Evolutionary conservation across 768 basidiomycete genomes (phyloP).

Genomic region (Termitomyces sp.): DNA sequence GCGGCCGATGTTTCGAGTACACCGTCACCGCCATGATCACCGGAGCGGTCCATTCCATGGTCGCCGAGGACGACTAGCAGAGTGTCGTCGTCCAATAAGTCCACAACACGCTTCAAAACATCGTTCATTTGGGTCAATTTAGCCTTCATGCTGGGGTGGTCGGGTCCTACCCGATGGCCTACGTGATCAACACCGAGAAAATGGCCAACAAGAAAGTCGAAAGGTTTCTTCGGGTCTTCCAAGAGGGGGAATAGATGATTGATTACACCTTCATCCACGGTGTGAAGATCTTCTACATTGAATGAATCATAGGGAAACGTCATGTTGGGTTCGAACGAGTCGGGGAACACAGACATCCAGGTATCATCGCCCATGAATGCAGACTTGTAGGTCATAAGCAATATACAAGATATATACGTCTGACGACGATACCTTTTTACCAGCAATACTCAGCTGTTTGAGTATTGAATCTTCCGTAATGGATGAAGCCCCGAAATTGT

Average conservation of each 20-base stretch:
- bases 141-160: slow-evolving; percentile 77
- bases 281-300: slow-evolving; percentile 97
- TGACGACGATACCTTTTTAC: slow-evolving; percentile 52
- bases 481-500: slow-evolving; percentile 85
- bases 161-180: slow-evolving; percentile 91
- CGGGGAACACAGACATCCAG: slow-evolving; percentile 88
- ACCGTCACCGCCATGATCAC: slow-evolving; percentile 95
- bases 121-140: slow-evolving; percentile 89
- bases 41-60: slow-evolving; percentile 94
- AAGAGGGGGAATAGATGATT: slow-evolving; percentile 80
- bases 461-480: slow-evolving; percentile 89
- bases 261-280: slow-evolving; percentile 91
- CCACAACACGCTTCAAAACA: slow-evolving; percentile 71
- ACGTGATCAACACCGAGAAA: slow-evolving; percentile 96
- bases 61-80: slow-evolving; percentile 91
- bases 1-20: slow-evolving; percentile 80
- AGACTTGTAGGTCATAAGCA: slow-evolving; percentile 38
- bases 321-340: slow-evolving; percentile 67
- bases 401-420: neutral
- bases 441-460: slow-evolving; percentile 59
- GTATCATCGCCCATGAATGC: slow-evolving; percentile 98
- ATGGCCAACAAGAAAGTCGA: slow-evolving; percentile 90
- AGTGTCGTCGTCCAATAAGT: slow-evolving; percentile 78
- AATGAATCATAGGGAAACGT: slow-evolving; percentile 92
- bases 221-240: slow-evolving; percentile 45